Evolutionary conservation across 2,329 filamentous ascomycete genomes (phyloP).

Genomic region (Colletotrichum sp.): DNA sequence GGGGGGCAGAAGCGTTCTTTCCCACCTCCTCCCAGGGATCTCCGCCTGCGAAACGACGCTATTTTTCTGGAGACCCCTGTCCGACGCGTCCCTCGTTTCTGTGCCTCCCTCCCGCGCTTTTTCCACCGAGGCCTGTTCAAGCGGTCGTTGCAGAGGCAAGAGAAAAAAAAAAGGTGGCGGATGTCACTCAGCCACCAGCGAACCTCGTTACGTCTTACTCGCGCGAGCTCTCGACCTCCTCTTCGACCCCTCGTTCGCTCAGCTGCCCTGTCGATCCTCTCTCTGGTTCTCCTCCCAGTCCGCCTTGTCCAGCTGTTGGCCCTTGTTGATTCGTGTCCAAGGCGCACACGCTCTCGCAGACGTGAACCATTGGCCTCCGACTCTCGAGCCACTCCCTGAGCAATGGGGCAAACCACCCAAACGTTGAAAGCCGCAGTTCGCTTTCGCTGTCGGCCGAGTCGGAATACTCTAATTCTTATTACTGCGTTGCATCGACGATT

Average conservation of each 20-base stretch:
- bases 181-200: conserved; percentile 12
- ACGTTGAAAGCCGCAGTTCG: not conserved
- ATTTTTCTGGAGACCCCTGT: not conserved
- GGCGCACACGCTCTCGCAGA: not conserved
- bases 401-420: not conserved
- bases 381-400: conserved; percentile 9
- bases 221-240: not conserved
- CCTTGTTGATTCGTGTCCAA: not conserved
- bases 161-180: not conserved
- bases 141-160: not conserved
- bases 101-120: not conserved
- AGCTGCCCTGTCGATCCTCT: not conserved
- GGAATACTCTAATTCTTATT: not conserved
- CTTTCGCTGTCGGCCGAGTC: not conserved
- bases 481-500: not conserved
- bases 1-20: not conserved
- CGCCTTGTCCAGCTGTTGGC: conserved; percentile 19
- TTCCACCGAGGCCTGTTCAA: not conserved
- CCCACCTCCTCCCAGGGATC: not conserved
- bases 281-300: not conserved
- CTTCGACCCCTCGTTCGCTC: not conserved
- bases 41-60: conserved; percentile 1
- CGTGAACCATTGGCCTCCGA: not conserved
- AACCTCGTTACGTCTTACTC: not conserved
- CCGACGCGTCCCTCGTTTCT: not conserved